These are phyloP conservation scores for Colletotrichum ledebouriae DNA, from an alignment of 2,329 filamentous ascomycete genomes.

Conservation along the genomic window DNA sequence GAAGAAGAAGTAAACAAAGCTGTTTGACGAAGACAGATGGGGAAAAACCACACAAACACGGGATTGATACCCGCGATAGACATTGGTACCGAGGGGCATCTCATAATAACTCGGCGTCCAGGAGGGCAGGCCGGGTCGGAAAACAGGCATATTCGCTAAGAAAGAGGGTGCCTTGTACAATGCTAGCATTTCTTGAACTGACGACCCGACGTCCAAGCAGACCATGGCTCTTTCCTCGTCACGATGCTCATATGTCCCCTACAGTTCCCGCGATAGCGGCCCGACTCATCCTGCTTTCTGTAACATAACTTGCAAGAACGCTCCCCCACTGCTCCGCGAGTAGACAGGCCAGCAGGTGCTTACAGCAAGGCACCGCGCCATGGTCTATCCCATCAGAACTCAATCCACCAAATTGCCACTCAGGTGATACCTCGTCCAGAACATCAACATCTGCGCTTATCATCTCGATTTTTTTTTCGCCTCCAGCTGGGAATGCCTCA, in stretches of 20 bases:
- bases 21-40: slow-evolving; percentile 18
- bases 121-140: slow-evolving; percentile 32
- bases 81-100: slow-evolving; percentile 36
- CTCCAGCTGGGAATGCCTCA: slow-evolving; percentile 68
- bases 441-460: slow-evolving; percentile 40
- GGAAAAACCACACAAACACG: slow-evolving; percentile 16
- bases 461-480: slow-evolving; percentile 20
- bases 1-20: slow-evolving; percentile 56
- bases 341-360: slow-evolving; percentile 89
- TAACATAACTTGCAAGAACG: slow-evolving; percentile 69
- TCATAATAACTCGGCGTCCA: slow-evolving; percentile 43
- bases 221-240: not conserved
- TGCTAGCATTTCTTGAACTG: slow-evolving; percentile 40
- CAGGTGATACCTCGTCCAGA: slow-evolving; percentile 22
- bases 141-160: slow-evolving; percentile 35
- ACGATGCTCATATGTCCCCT: slow-evolving; percentile 52
- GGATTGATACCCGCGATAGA: slow-evolving; percentile 42
- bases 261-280: slow-evolving; percentile 82
- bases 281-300: slow-evolving; percentile 65
- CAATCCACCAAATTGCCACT: slow-evolving; percentile 65
- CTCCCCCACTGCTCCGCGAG: slow-evolving; percentile 75
- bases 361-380: slow-evolving; percentile 74
- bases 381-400: slow-evolving; percentile 53
- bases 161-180: slow-evolving; percentile 41
- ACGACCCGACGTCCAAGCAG: slow-evolving; percentile 3